Conservation (phyloP, 1,284 basidiomycete genomes). For the Melampsora abietis-canadensis region DNA sequence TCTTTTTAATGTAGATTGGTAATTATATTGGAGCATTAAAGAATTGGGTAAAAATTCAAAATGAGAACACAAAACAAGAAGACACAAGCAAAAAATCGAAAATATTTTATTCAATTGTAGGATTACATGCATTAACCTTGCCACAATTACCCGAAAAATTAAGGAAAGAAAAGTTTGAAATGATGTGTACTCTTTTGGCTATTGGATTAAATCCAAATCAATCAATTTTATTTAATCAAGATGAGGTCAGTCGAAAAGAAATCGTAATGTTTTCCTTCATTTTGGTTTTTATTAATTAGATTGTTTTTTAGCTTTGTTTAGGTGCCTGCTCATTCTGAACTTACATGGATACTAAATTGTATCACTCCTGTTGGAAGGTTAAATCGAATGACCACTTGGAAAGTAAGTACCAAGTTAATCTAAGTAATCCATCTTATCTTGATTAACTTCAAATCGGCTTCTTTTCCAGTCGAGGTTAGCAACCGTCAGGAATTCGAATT, state of each 20-base stretch:
- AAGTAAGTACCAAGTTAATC: slow-evolving; percentile 59
- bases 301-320: slow-evolving; percentile 51
- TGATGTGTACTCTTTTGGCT: slow-evolving; percentile 78
- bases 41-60: slow-evolving; percentile 52
- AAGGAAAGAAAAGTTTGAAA: slow-evolving; percentile 65
- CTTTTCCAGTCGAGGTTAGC: slow-evolving; percentile 67
- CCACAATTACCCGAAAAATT: slow-evolving; percentile 73
- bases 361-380: slow-evolving; percentile 77
- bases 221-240: slow-evolving; percentile 80
- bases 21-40: slow-evolving; percentile 53
- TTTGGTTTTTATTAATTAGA: slow-evolving; percentile 4
- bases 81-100: neutral
- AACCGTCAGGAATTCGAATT: slow-evolving; percentile 67
- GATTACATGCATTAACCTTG: slow-evolving; percentile 86
- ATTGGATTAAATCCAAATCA: slow-evolving; percentile 76
- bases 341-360: slow-evolving; percentile 89
- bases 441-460: neutral
- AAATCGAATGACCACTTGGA: slow-evolving; percentile 92
- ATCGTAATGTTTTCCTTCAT: neutral
- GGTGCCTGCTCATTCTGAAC: slow-evolving; percentile 78
- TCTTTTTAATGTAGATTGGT: slow-evolving; percentile 47
- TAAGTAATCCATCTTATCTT: neutral
- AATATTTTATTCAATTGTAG: slow-evolving; percentile 80
- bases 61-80: neutral
- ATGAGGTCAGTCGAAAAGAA: slow-evolving; percentile 63